phyloP scores from a whole-genome alignment of 352 stramenopile genomes.

The Globisporangium uncinulatum region DNA sequence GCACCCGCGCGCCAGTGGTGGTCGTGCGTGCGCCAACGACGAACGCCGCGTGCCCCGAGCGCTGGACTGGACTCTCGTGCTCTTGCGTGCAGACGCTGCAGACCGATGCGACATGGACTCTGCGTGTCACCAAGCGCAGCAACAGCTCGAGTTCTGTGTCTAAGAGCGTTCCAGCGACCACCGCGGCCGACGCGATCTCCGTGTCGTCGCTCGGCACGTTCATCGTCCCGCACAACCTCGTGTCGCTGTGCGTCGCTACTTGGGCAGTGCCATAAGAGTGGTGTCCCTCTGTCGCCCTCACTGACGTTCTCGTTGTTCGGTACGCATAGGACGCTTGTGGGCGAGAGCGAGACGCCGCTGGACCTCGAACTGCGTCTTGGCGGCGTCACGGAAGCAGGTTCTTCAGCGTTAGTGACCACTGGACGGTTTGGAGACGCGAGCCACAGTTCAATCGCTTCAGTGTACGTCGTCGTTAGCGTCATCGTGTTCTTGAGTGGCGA shows the following conservation, averaged over 20 bases:
- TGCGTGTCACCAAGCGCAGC: background rate
- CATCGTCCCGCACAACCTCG: background rate
- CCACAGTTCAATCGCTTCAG: too few relatives aligned
- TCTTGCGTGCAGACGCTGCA: background rate
- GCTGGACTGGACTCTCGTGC: background rate
- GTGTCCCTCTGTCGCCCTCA: too few relatives aligned
- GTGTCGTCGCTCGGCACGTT: constrained; percentile 1
- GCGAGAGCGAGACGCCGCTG: too few relatives aligned
- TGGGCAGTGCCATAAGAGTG: background rate
- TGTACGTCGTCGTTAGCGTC: too few relatives aligned
- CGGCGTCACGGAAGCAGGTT: too few relatives aligned
- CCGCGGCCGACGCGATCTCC: background rate
- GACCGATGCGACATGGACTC: background rate
- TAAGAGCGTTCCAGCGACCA: background rate
- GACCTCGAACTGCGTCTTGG: too few relatives aligned
- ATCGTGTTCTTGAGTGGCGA: too few relatives aligned
- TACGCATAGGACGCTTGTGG: too few relatives aligned
- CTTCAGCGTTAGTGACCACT: too few relatives aligned
- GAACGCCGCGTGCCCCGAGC: background rate
- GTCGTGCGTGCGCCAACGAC: background rate
- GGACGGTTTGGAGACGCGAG: too few relatives aligned
- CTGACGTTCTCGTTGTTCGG: too few relatives aligned
- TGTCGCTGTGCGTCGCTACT: background rate
- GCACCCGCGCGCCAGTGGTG: background rate
- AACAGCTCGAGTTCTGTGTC: too few relatives aligned